phyloP scores from a whole-genome alignment of 805 yeast genomes.

The Candida oleophila region DNA sequence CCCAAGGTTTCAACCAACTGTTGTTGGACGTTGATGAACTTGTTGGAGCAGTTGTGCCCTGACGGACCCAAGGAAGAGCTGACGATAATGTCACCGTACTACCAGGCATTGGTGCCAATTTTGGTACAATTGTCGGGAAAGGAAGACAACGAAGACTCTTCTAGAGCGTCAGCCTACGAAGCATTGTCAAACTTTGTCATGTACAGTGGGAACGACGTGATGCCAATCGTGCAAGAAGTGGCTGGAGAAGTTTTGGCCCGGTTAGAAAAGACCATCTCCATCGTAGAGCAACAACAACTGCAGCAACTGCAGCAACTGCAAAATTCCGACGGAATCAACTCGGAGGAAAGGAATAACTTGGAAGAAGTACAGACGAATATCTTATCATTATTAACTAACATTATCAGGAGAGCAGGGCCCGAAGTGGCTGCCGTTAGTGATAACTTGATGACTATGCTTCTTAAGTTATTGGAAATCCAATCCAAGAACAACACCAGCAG shows the following conservation, averaged over 20 bases:
- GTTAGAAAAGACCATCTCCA: constrained; percentile 63
- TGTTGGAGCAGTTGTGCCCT: constrained; percentile 75
- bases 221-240: constrained; percentile 65
- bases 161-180: constrained; percentile 96
- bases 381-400: constrained; percentile 74
- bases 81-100: constrained; percentile 73
- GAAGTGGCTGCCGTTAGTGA: constrained; percentile 73
- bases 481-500: constrained; percentile 41
- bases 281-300: constrained; percentile 23
- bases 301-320: too few relatives aligned
- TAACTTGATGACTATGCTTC: constrained; percentile 77
- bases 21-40: constrained; percentile 94
- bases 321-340: constrained; percentile 38
- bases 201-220: constrained; percentile 67
- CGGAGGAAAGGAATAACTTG: constrained; percentile 73
- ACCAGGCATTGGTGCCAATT: constrained; percentile 64
- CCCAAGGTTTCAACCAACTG: constrained; percentile 95
- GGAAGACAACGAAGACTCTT: constrained; percentile 77
- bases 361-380: constrained; percentile 88
- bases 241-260: constrained; percentile 74
- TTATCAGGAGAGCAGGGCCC: constrained; percentile 75
- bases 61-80: constrained; percentile 50
- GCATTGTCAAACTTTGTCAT: constrained; percentile 82
- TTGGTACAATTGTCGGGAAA: constrained; percentile 68
- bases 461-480: constrained; percentile 55